Base-by-base conservation (phyloP, 371 early-diverging fungal species). In the Mortierella sp. region DNA sequence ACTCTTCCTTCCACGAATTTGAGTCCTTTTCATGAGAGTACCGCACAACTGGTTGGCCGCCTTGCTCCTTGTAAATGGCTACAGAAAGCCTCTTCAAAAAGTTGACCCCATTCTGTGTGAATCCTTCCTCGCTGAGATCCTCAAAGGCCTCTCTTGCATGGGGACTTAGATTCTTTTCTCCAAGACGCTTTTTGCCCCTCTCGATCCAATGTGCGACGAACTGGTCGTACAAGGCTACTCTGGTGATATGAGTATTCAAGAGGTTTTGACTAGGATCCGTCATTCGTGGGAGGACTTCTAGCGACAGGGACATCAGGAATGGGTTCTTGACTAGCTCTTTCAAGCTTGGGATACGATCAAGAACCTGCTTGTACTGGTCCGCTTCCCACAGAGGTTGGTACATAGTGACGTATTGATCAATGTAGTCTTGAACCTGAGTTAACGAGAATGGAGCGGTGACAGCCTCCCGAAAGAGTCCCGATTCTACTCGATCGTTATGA, bases 271-370 rank as follows among this genome's bases (percentile, higher is more conserved):
- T 21, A 5, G 21, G 45, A 44, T 17, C 19, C 16, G 45, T n/a
- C 17, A 44, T 44, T 13, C 21, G 9, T 17, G 45, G 47, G 10
- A 61, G 16, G 2, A 43, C 27, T 40, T 43, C 43, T n/a, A 61
- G 19, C 0, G 61, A n/a, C 22, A 61, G 31, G 0, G 25, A 34
- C n/a, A 61, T 21, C 7, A 61, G 43, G 19, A 61, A 45, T 4
- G 61, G 61, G 27, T 52, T 61, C 39, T 12, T 44, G 24, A 54
- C 61, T 13, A 61, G 48, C 3, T 61, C 61, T 19, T 37, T 17
- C 5, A 62, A 13, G 29, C 22, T 47, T 14, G 55, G 55, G 4
- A 62, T 47, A 1, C 45, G 6, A 17, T 44, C 45, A n/a, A 44
- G 45, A 6, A 17, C 45, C 19, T 44, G 45, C 45, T n/a, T 6